Evolutionary conservation across 2,329 filamentous ascomycete genomes (phyloP), one percentile per base, ranked within the genome.

Genomic region (Amauroascus verrucosus): DNA sequence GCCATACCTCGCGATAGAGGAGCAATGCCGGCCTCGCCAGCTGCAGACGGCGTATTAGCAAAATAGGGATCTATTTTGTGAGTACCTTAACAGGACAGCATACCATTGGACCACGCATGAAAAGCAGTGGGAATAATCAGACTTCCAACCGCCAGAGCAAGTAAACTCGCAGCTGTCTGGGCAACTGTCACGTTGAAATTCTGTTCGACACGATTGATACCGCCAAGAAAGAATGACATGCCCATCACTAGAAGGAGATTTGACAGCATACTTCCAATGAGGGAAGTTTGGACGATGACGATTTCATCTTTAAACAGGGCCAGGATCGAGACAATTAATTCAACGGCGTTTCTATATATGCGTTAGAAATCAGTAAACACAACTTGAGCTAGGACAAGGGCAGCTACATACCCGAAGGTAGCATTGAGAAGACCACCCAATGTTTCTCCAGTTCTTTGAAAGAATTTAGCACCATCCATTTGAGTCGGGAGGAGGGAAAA

Each of bases 121-220:
- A 95, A 95, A 4, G 91, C 88, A 5, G 89, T 95, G 0, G 91
- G 91, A 24, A 96, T 88, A 60, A 96, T 91, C 60, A 95, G 76
- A 62, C 83, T 85, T 48, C 83, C 84, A 35, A 94, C 86, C 13
- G 86, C 84, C 18, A 95, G 75, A 11, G 87, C 84, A 18, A 95
- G 78, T 50, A 95, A 72, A 63, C 85, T 88, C 13, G 89, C 83
- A 2, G 89, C 87, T 0, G 90, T 95, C 68, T 95, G 89, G 0
- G 90, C 90, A 6, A 96, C 89, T 0, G 87, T 91, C 32, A 86
- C 82, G 73, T 96, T 95, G 78, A 96, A 97, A 68, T 81, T 84
- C 67, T 96, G 91, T 66, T 94, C 86, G 26, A 79, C 65, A 26
- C 90, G 81, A 55, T 85, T 83, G 60, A 94, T 67, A 3, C 88